Conservation (phyloP, 2,329 filamentous ascomycete species). For the Leptodontidium sp. region DNA sequence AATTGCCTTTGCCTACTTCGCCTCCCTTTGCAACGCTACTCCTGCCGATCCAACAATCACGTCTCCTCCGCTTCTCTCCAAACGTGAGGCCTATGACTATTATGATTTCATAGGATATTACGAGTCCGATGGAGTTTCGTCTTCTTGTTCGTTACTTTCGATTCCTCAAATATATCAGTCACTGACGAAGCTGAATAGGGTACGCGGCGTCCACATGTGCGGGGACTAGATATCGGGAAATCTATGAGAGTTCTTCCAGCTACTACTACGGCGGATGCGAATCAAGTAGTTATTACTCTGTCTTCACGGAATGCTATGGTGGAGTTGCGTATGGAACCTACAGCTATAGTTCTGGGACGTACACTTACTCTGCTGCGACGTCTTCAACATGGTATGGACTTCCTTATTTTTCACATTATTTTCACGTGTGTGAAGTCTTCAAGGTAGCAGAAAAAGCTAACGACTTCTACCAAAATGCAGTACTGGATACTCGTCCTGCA, state of each 20-base stretch:
- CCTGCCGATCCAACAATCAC: constrained; percentile 2
- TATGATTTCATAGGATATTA: constrained; percentile 14
- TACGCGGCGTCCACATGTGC: neutral
- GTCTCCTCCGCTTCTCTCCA: neutral
- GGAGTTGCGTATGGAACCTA: neutral
- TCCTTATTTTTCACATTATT: too few relatives aligned
- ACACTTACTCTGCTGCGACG: neutral
- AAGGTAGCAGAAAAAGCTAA: too few relatives aligned
- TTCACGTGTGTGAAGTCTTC: too few relatives aligned
- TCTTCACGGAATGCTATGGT: neutral
- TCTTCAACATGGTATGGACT: neutral
- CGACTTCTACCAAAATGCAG: neutral
- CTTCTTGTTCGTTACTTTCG: neutral
- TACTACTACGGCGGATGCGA: neutral
- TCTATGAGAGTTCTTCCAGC: neutral
- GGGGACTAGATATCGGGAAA: constrained; percentile 1
- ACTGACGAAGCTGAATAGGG: neutral
- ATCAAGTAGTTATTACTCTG: neutral
- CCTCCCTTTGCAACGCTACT: neutral
- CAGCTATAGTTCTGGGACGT: constrained; percentile 5
- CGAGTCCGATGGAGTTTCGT: neutral
- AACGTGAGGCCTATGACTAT: constrained; percentile 1
- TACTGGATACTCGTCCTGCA: neutral
- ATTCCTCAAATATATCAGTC: too few relatives aligned
- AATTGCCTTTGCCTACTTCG: neutral